Base-by-base conservation (phyloP, 768 basidiomycete species). In the Amanita polypyramis region DNA sequence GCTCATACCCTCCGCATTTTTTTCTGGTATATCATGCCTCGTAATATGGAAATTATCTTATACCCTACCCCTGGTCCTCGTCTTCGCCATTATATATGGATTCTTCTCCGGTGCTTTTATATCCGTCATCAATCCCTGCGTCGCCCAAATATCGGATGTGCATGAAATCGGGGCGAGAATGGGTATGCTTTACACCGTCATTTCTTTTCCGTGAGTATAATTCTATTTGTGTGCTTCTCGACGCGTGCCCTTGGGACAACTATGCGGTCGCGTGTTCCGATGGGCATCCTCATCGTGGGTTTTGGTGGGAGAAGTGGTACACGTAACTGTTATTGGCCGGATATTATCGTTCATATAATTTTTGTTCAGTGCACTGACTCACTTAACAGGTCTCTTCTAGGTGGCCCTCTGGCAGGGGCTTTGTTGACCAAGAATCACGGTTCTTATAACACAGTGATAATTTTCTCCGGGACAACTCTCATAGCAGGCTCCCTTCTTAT, bases 41-140 rank as follows among this genome's bases (percentile, higher is more conserved):
- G 62, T 69, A 8, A 57, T 82, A 32, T 85, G 84, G 83, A 62
- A 75, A 47, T 67, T 74, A 55, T 59, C 73, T 25, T 58, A 62
- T 27, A 58, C 65, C 6, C 52, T 76, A 17, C 60, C 58, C 5
- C 52, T 66, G 37, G 59, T 82, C 34, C 66, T 74, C 55, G 50
- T 70, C 12, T 84, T 83, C 46, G 72, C 80, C 1, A 66, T 65
- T 1, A 34, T 72, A 0, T 86, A 79, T 55, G 84, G 84, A 0
- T 73, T 85, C 65, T 68, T 75, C 43, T 80, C 77, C 0, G 83
- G 84, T 4, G 78, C 80, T 8, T 79, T 85, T 62, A 77, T 82
- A 40, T 76, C 80, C 32, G 70, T 85, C 34, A 62, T 85, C 52
- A 79, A 75, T 9, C 81, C 82, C 0, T 84, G 81, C 55, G 72